phyloP scores from a whole-genome alignment of 1,284 basidiomycete genomes.

The Amylostereum chailletii region DNA sequence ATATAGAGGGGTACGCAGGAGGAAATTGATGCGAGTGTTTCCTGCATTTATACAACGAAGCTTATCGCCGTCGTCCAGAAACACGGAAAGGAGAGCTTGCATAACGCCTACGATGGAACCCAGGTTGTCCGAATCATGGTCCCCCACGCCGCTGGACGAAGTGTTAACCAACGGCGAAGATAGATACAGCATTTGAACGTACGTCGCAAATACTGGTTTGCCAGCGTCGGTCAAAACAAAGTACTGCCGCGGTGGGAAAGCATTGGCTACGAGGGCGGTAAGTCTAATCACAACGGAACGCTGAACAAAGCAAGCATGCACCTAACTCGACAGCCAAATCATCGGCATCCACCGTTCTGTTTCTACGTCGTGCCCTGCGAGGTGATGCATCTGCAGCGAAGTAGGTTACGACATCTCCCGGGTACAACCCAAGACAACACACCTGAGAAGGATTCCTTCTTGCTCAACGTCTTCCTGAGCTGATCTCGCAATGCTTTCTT shows the following conservation, averaged over 20 bases:
- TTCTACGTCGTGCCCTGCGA: conserved; percentile 11
- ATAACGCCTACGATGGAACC: conserved; percentile 87
- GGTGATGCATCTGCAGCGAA: conserved; percentile 8
- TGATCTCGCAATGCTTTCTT: conserved; percentile 63
- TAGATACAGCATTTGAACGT: conserved; percentile 12
- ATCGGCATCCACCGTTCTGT: conserved; percentile 16
- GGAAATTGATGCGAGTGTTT: conserved; percentile 72
- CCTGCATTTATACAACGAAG: conserved; percentile 74
- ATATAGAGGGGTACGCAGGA: conserved; percentile 83
- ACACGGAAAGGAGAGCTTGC: conserved; percentile 91
- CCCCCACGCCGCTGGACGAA: conserved; percentile 36
- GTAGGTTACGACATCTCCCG: conserved; percentile 5
- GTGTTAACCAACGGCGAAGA: conserved; percentile 3
- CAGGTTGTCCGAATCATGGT: conserved; percentile 50
- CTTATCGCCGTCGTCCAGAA: conserved; percentile 80
- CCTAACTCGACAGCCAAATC: conserved; percentile 20
- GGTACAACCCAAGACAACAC: neutral
- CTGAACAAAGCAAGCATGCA: conserved; percentile 5
- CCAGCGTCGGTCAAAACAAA: conserved; percentile 92
- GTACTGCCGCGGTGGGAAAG: conserved; percentile 68
- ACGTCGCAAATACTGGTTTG: conserved; percentile 89
- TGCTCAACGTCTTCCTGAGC: conserved; percentile 54
- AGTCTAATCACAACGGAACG: neutral
- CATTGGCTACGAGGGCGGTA: conserved; percentile 19
- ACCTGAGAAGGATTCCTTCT: conserved; percentile 30